Base-by-base conservation (phyloP, 306 rosid genomes). In the Acmispon strigosus region DNA sequence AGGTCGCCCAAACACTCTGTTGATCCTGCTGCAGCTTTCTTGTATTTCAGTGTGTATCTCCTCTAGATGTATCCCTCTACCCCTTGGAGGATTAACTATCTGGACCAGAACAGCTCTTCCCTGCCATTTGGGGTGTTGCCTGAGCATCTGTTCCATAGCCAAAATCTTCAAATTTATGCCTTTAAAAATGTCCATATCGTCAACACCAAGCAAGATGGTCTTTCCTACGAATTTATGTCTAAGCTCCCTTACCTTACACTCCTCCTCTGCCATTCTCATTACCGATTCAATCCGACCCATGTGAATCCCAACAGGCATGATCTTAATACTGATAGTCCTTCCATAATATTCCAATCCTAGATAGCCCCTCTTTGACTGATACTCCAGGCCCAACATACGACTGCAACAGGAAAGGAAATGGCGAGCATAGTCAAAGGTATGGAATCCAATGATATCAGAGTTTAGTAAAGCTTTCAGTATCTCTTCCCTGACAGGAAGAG, bases 381-480 rank as follows among this genome's bases (percentile, higher is more conserved):
- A 90, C 70, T 86, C 89, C 71, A 87, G 74, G 72, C 96, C 96
- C 84, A 90, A 82, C 94, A 90, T 86, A 11, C 94, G 87, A 59
- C 96, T 87, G 71, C 96, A 90, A 73, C 96, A 90, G 24, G 96
- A 86, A 63, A 90, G 96, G 69, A 90, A 90, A 84, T 87, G 93
- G 10, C 96, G 96, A 56, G 96, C 96, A 73, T 90, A 90, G 76
- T 90, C 96, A 15, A 87, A 90, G 42, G 96, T 90, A 82, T 90
- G 96, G 70, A 90, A 90, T 24, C 93, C 96, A 53, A 90, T 90
- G 73, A 90, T 87, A 77, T 90, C 93, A 37, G 89, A 82, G 84
- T 90, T 90, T 13, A 90, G 93, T 64, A 87, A 72, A 49, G 96
- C 90, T 83, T 85, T 87, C 57, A 90, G 88, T 82, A 90, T 87